phyloP scores from a whole-genome alignment of 1,139 yeast genomes.

The Saccharomycopsis phalli region DNA sequence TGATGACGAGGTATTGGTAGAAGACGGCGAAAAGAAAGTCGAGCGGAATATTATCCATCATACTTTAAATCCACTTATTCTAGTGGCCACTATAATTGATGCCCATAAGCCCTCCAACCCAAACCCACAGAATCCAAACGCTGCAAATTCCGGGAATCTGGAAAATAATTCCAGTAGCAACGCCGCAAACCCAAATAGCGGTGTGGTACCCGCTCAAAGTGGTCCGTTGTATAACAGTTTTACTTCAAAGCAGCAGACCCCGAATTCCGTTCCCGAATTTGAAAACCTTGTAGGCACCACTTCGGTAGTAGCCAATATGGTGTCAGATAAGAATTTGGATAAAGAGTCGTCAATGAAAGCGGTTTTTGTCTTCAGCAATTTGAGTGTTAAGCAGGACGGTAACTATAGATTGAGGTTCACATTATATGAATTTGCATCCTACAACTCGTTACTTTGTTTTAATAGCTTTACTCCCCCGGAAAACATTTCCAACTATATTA shows the following conservation, averaged over 20 bases:
- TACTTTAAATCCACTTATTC: slow-evolving; percentile 18
- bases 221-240: neutral
- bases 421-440: slow-evolving; percentile 15
- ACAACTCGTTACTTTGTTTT: slow-evolving; percentile 6
- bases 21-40: neutral
- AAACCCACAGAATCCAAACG: neutral
- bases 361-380: slow-evolving; percentile 19
- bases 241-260: neutral
- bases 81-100: slow-evolving; percentile 17
- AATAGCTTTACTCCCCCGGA: slow-evolving; percentile 6
- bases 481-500: neutral
- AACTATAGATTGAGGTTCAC: slow-evolving; percentile 16
- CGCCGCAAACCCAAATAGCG: neutral
- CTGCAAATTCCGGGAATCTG: neutral
- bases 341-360: slow-evolving; percentile 15
- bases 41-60: slow-evolving; percentile 15
- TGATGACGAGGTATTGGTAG: neutral
- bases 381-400: slow-evolving; percentile 21
- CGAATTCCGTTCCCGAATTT: slow-evolving; percentile 6
- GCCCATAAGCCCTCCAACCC: slow-evolving; percentile 8
- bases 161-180: neutral
- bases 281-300: slow-evolving; percentile 20
- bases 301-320: slow-evolving; percentile 20
- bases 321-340: slow-evolving; percentile 13
- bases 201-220: neutral